phyloP scores from a whole-genome alignment of 305 asterid genomes.

The Fraxinus latifolia region DNA sequence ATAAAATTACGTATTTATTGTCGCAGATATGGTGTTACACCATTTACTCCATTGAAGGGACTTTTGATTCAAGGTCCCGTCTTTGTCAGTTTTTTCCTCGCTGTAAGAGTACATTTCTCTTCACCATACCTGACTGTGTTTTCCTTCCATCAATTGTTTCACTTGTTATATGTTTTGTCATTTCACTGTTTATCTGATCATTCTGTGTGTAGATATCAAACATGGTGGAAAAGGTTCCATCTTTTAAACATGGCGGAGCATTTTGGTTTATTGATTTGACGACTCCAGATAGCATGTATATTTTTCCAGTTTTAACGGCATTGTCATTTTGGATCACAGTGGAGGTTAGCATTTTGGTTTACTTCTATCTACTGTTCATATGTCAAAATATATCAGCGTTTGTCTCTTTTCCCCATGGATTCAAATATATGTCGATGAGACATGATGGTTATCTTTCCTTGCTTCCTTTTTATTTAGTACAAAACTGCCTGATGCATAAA shows the following conservation, averaged over 20 bases:
- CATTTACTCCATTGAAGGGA: slow-evolving; percentile 82
- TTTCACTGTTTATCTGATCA: slow-evolving; percentile 1
- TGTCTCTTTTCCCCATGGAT: not conserved
- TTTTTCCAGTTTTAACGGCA: slow-evolving; percentile 80
- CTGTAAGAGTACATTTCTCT: slow-evolving; percentile 58
- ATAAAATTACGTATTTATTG: slow-evolving; percentile 14
- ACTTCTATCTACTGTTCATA: slow-evolving; percentile 4
- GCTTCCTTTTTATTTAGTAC: not conserved
- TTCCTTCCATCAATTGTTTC: not conserved
- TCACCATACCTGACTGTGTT: not conserved
- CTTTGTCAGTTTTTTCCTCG: slow-evolving; percentile 78
- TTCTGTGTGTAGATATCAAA: slow-evolving; percentile 50
- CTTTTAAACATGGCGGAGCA: slow-evolving; percentile 83
- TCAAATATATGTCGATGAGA: not conserved
- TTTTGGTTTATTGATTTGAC: slow-evolving; percentile 88
- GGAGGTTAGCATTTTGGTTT: slow-evolving; percentile 59
- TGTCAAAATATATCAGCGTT: slow-evolving; percentile 4
- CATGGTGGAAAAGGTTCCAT: slow-evolving; percentile 87
- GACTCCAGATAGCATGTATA: slow-evolving; percentile 71
- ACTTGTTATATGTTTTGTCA: slow-evolving; percentile 1
- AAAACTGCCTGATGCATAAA: not conserved
- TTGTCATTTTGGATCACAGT: slow-evolving; percentile 87
- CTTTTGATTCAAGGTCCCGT: slow-evolving; percentile 76
- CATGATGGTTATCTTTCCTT: slow-evolving; percentile 13
- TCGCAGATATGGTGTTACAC: slow-evolving; percentile 81